phyloP scores from a whole-genome alignment of 495 filamentous ascomycete genomes.

The Xylaria bambusicola region DNA sequence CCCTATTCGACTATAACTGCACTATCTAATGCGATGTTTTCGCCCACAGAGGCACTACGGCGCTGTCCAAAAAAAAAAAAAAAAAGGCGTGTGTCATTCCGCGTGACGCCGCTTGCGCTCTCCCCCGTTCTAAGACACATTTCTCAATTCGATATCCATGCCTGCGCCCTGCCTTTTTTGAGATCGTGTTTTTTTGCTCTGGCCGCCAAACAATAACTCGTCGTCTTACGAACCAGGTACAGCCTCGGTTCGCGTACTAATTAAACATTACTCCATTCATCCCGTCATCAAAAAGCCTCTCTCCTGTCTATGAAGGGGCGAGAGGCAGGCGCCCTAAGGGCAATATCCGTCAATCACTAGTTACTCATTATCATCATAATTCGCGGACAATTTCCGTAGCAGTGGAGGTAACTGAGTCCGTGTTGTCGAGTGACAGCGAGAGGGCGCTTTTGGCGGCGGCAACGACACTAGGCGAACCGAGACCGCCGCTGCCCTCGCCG shows the following conservation, averaged over 20 bases:
- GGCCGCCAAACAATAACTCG: neutral
- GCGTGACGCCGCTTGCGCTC: no score
- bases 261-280: slow-evolving; percentile 20
- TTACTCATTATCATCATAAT: slow-evolving; percentile 29
- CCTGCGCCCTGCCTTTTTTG: neutral
- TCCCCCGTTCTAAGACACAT: neutral
- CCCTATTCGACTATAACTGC: neutral
- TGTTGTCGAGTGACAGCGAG: slow-evolving; percentile 32
- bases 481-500: slow-evolving; percentile 56
- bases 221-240: no score
- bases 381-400: slow-evolving; percentile 39
- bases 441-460: slow-evolving; percentile 36
- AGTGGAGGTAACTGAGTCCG: slow-evolving; percentile 28
- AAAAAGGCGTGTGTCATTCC: no score
- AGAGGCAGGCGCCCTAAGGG: neutral
- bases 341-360: no score
- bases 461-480: slow-evolving; percentile 28
- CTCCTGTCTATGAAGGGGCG: neutral
- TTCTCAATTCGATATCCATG: neutral
- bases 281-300: neutral
- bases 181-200: neutral
- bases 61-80: slow-evolving; percentile 9
- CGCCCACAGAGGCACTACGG: neutral
- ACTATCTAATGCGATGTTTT: neutral
- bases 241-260: slow-evolving; percentile 4